A percentile compares a stretch with the other conserved stretches of the same genome.
phyloP scores from a whole-genome alignment of 257 asterid species.

The Solanum piurae region DNA sequence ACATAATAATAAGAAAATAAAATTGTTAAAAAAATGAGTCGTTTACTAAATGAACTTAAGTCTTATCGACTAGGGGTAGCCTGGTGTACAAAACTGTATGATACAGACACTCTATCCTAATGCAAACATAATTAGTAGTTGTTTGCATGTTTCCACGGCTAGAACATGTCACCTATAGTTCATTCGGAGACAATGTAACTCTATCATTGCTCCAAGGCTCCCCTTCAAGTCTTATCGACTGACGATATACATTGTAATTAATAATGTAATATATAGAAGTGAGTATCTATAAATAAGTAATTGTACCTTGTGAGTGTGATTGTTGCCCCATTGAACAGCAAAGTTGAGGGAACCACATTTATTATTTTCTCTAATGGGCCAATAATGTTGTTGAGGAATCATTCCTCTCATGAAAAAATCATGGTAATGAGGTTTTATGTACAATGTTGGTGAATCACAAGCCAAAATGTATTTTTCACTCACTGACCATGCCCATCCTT shows the following conservation, averaged over 20 bases:
- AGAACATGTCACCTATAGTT: background rate
- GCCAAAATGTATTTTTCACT: conserved; percentile 85
- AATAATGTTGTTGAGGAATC: conserved; percentile 66
- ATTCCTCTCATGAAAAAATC: conserved; percentile 79
- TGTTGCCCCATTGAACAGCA: conserved; percentile 90
- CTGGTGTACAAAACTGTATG: background rate
- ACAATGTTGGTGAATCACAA: conserved; percentile 67
- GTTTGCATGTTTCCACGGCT: background rate
- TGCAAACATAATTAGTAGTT: too few relatives aligned
- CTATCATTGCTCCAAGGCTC: background rate
- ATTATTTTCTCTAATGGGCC: conserved; percentile 61
- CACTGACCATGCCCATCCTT: conserved; percentile 89
- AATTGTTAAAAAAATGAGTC: background rate
- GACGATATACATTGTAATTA: too few relatives aligned
- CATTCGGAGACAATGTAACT: background rate
- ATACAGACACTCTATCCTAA: too few relatives aligned
- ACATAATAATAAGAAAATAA: background rate
- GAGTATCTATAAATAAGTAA: background rate
- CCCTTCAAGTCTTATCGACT: background rate
- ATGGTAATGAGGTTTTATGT: conserved; percentile 50
- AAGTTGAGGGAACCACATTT: conserved; percentile 71
- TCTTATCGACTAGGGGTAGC: background rate
- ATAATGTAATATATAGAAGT: background rate
- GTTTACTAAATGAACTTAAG: background rate
- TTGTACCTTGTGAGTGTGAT: conserved; percentile 44